Evolutionary conservation across 257 asterid species (phyloP).

Genomic region (Nicotiana otophora): DNA sequence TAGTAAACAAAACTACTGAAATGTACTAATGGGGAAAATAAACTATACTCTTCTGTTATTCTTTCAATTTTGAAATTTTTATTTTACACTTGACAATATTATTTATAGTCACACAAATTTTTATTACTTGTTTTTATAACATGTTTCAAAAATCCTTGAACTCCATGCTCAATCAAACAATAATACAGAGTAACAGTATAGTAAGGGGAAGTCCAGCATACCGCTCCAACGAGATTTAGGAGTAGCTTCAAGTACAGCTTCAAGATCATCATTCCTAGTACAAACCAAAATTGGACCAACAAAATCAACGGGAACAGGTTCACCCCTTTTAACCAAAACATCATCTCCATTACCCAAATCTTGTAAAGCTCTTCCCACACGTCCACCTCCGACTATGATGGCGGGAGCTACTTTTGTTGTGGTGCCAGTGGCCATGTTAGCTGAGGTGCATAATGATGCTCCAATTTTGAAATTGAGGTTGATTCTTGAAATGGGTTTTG

Average conservation of each 20-base stretch:
- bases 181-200: background rate
- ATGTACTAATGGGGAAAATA: no score
- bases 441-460: constrained; percentile 42
- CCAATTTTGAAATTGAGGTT: constrained; percentile 15
- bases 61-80: no score
- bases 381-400: constrained; percentile 91
- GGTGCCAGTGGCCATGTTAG: constrained; percentile 38
- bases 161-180: no score
- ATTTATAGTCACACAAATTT: no score
- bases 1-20: background rate
- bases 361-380: constrained; percentile 86
- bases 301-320: constrained; percentile 72
- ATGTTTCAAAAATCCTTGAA: no score
- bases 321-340: constrained; percentile 77
- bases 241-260: constrained; percentile 80
- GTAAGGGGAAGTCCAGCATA: constrained; percentile 20
- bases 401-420: constrained; percentile 65
- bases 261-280: constrained; percentile 89
- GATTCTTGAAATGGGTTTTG: constrained; percentile 35
- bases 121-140: no score
- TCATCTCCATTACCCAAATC: constrained; percentile 87
- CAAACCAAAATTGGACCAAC: constrained; percentile 84
- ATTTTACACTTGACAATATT: no score
- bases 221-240: constrained; percentile 91
- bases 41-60: no score